phyloP scores from a whole-genome alignment of 768 basidiomycete genomes.

The Wakefieldia striispora region DNA sequence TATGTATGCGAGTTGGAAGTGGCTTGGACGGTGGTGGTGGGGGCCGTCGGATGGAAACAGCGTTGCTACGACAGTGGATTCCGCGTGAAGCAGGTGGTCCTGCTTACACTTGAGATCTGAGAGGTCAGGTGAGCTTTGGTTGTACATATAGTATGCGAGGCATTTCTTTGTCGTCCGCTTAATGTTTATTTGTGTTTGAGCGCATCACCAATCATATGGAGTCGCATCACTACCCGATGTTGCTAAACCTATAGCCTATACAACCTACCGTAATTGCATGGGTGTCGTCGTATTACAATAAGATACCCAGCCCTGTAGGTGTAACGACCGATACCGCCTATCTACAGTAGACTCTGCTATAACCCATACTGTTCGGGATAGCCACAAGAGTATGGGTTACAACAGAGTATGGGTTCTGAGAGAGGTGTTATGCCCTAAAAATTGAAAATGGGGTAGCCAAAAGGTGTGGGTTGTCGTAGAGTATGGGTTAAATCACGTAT shows the following conservation, averaged over 20 bases:
- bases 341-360: no score
- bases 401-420: no score
- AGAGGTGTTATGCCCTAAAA: no score
- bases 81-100: conserved; percentile 10
- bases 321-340: neutral
- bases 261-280: neutral
- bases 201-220: no score
- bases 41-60: conserved; percentile 10
- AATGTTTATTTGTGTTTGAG: neutral
- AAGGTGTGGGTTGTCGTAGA: no score
- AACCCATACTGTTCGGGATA: no score
- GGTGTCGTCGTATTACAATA: neutral
- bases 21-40: conserved; percentile 43
- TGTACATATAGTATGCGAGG: neutral
- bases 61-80: conserved; percentile 2
- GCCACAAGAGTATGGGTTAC: no score
- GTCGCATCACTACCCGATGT: no score
- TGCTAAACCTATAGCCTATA: neutral
- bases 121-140: neutral
- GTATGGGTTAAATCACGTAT: no score
- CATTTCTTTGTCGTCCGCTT: neutral
- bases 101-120: neutral
- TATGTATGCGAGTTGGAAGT: conserved; percentile 64
- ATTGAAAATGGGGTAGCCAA: no score
- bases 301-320: neutral